These are phyloP conservation scores for Tilletia setariae DNA, from an alignment of 1,284 basidiomycete genomes.

Conservation along the genomic window DNA sequence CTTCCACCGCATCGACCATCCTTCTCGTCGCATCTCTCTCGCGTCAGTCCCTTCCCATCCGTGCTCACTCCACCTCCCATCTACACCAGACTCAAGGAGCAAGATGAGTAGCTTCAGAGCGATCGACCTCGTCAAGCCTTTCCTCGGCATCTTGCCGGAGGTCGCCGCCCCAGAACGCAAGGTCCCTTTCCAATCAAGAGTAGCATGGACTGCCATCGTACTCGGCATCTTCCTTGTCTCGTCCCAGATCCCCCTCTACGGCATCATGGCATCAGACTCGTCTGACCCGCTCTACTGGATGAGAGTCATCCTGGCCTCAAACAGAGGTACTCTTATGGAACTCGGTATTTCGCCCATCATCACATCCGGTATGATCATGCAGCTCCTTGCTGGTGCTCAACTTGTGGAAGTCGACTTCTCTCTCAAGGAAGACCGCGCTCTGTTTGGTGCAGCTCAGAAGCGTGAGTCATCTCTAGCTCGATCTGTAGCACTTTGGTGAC, in stretches of 20 bases:
- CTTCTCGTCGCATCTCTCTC: background rate
- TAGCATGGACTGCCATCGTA: constrained; percentile 54
- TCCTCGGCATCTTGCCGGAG: constrained; percentile 54
- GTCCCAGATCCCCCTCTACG: constrained; percentile 53
- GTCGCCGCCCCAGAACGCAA: constrained; percentile 54
- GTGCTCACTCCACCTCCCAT: background rate
- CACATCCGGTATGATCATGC: constrained; percentile 97
- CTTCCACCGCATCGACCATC: background rate
- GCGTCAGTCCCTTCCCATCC: too few species aligned
- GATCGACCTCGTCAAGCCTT: constrained; percentile 53
- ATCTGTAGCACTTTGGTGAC: background rate
- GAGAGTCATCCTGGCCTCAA: constrained; percentile 96
- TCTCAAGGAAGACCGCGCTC: constrained; percentile 91
- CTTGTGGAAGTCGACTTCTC: constrained; percentile 96
- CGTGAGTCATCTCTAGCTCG: constrained; percentile 18
- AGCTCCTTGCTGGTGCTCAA: constrained; percentile 93
- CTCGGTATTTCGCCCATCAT: constrained; percentile 96
- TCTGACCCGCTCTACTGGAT: constrained; percentile 96
- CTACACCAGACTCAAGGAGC: background rate
- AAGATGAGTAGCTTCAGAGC: constrained; percentile 36
- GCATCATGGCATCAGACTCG: constrained; percentile 53
- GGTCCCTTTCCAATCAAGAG: constrained; percentile 49
- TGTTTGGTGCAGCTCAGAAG: constrained; percentile 96
- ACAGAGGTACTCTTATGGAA: constrained; percentile 98
- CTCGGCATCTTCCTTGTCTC: constrained; percentile 54